phyloP scores from a whole-genome alignment of 441 rosid species.

The Viola pubescens region DNA sequence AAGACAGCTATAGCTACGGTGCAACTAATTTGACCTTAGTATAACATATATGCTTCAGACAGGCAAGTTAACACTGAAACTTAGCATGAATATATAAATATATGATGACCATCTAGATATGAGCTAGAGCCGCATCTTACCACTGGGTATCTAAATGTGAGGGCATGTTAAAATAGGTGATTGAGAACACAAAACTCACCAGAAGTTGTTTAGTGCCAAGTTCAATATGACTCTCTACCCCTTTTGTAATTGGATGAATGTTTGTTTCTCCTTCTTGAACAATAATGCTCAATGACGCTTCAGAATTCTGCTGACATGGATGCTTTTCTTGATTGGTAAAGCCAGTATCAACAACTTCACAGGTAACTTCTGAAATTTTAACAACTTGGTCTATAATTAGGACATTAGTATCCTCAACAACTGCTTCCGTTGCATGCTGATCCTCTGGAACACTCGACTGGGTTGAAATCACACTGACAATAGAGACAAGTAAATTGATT shows the following conservation, averaged over 20 bases:
- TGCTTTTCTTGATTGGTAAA: constrained; percentile 19
- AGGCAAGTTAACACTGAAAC: background rate
- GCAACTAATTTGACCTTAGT: background rate
- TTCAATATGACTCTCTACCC: constrained; percentile 6
- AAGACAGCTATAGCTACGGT: background rate
- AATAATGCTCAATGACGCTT: constrained; percentile 9
- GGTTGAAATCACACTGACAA: constrained; percentile 28
- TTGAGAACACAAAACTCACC: constrained; percentile 7
- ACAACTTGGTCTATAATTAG: constrained; percentile 21
- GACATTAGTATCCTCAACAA: constrained; percentile 16
- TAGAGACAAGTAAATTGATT: constrained; percentile 5
- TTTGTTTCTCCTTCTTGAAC: constrained; percentile 16
- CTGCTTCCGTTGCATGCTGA: constrained; percentile 28
- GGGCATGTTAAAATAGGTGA: background rate
- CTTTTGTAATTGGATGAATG: constrained; percentile 10
- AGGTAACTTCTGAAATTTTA: constrained; percentile 28
- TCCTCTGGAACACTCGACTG: constrained; percentile 26
- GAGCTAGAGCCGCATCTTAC: background rate
- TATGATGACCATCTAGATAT: background rate
- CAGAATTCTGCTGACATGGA: constrained; percentile 14
- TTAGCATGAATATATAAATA: background rate
- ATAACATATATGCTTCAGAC: background rate
- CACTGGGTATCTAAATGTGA: background rate
- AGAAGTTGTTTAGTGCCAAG: constrained; percentile 8
- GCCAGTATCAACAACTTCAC: constrained; percentile 15